Base-by-base conservation (phyloP, 805 yeast genomes). In the Komagataella phaffii region DNA sequence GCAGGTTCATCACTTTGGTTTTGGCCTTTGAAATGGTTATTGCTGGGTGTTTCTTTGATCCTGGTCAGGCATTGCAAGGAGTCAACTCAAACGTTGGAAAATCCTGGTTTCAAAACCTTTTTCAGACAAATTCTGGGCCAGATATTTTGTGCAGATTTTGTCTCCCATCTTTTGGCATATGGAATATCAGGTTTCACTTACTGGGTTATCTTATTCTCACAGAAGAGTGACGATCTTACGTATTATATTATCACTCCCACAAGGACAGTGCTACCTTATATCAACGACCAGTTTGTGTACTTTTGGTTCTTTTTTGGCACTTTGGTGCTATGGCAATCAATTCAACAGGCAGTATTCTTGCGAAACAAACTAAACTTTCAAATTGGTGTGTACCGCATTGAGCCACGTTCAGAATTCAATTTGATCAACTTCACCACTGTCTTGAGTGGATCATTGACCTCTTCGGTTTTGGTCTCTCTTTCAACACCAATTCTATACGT, bases 301-400 rank as follows among this genome's bases (percentile, higher is more conserved):
- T 76, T 64, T 56, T 76, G 79, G 75, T 77, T 70, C 58, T 71
- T 67, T 47, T 66, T 75, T 23, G 8, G 66, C 1, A 61, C 69
- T 23, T 58, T 73, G 6, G 75, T 80, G 0, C 36, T 70, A 0
- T 43, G 71, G 6, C 85, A 83, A 61, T 58, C 81, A 6, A 49
- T 70, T 1, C 80, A 76, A 54, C 83, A 76, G 59, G 57, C 76
- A 12, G 57, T 76, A 0, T 72, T 77, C 52, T 84, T 81, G 60
- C 68, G 79, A 54, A 81, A 80, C 61, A 71, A 77, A 53, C 65
- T 85, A 45, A 61, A 64, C 1, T 76, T 83, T 62, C 59, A 64
- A 48, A 69, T 69, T 52, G 76, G 77, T 7, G 64, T 68, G 10
- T 64, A 64, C 48, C 65, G 73, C 52, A 56, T 61, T 3, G 70